These are phyloP conservation scores for Piromyces finnis DNA, from an alignment of 192 early-diverging fungal species.

Conservation along the genomic window DNA sequence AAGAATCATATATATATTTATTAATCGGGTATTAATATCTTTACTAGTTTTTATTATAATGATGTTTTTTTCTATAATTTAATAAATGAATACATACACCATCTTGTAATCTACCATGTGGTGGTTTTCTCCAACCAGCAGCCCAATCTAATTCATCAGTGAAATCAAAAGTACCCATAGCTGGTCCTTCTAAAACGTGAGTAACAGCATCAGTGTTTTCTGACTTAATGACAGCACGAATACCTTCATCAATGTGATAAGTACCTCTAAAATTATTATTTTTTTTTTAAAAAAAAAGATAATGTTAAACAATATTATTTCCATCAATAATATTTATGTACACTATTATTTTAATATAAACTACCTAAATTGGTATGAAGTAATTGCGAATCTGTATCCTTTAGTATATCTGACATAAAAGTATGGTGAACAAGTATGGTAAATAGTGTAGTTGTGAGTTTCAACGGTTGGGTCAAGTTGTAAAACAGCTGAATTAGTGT, in stretches of 20 bases:
- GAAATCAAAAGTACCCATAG: not conserved
- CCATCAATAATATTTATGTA: too few species aligned
- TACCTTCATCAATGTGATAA: not conserved
- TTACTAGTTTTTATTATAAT: too few species aligned
- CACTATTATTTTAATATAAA: too few species aligned
- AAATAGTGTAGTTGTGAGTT: not conserved
- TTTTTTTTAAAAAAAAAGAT: too few species aligned
- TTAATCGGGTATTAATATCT: too few species aligned
- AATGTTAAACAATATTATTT: too few species aligned
- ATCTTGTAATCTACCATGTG: not conserved
- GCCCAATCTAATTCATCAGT: not conserved
- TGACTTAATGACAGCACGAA: not conserved
- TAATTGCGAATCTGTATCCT: not conserved
- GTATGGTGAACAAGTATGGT: not conserved
- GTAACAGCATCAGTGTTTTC: not conserved
- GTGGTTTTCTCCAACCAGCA: not conserved
- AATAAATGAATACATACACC: not conserved
- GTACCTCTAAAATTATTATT: not conserved
- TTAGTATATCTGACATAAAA: not conserved
- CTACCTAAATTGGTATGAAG: not conserved
- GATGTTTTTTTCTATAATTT: too few species aligned
- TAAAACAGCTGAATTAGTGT: not conserved
- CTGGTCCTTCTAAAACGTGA: not conserved
- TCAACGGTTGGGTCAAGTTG: not conserved
- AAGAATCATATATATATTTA: too few species aligned